phyloP scores from a whole-genome alignment of 192 early-diverging fungal species.

The Mortierella claussenii region DNA sequence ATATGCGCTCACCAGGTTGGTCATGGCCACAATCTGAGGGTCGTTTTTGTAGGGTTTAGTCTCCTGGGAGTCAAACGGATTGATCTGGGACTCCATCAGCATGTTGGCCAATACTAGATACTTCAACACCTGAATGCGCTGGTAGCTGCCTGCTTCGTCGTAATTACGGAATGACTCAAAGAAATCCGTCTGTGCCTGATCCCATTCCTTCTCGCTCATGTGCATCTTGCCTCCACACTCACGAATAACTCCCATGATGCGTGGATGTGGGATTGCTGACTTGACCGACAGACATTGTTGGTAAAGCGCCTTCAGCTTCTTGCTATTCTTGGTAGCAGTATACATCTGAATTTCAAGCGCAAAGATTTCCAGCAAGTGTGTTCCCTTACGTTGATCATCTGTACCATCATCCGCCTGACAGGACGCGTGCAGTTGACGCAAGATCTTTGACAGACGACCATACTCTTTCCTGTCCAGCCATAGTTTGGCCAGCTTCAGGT shows the following conservation, averaged over 20 bases:
- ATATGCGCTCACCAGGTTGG: constrained; percentile 89
- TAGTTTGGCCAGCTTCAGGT: constrained; percentile 86
- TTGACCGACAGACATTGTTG: constrained; percentile 88
- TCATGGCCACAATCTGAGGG: constrained; percentile 93
- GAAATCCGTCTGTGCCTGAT: constrained; percentile 91
- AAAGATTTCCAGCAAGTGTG: constrained; percentile 92
- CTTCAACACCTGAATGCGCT: constrained; percentile 94
- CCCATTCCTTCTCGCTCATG: constrained; percentile 96
- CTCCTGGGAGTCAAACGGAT: constrained; percentile 97
- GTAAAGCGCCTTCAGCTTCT: constrained; percentile 91
- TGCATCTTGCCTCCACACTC: constrained; percentile 99
- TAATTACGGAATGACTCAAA: constrained; percentile 99
- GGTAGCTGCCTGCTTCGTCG: constrained; percentile 94
- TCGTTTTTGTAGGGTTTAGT: constrained; percentile 97
- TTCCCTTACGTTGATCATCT: constrained; percentile 92
- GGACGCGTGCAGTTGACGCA: constrained; percentile 75
- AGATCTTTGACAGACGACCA: constrained; percentile 77
- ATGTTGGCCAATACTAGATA: constrained; percentile 96
- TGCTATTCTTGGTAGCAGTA: constrained; percentile 85
- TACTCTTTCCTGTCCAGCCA: constrained; percentile 88
- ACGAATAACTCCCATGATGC: constrained; percentile 96
- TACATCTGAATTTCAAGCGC: constrained; percentile 98
- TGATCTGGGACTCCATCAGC: constrained; percentile 95
- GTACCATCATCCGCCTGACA: constrained; percentile 85
- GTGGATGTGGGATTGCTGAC: constrained; percentile 95